Percentiles rank a stretch among this genome's conserved stretches.
phyloP scores from a whole-genome alignment of 1,139 yeast genomes.

The Kodamaea plutei region DNA sequence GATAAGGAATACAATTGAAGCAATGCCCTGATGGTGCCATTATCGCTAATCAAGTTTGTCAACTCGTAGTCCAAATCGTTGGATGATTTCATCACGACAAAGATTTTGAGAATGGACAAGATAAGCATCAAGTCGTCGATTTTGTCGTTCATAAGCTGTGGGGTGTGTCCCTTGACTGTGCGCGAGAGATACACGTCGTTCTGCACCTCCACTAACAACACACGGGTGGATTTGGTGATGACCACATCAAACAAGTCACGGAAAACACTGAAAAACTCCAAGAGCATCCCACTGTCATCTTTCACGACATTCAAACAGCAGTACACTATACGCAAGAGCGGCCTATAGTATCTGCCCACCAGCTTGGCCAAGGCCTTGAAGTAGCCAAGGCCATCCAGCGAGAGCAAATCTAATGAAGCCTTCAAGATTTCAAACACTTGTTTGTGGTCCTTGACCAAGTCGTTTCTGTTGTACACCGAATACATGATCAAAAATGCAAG shows the following conservation, averaged over 20 bases:
- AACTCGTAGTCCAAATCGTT: conserved; percentile 46
- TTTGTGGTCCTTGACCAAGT: conserved; percentile 23
- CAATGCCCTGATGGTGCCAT: conserved; percentile 60
- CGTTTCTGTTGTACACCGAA: conserved; percentile 32
- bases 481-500: conserved; percentile 63
- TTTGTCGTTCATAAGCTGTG: conserved; percentile 33
- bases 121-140: conserved; percentile 65
- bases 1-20: conserved; percentile 67
- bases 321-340: conserved; percentile 55
- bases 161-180: conserved; percentile 28
- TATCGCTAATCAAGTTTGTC: conserved; percentile 50
- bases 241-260: conserved; percentile 54
- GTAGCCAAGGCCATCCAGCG: conserved; percentile 46
- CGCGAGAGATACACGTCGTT: conserved; percentile 45
- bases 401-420: conserved; percentile 38
- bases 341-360: conserved; percentile 45
- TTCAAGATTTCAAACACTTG: conserved; percentile 37
- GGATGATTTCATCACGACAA: conserved; percentile 51
- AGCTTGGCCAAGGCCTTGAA: conserved; percentile 35
- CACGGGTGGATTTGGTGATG: conserved; percentile 56
- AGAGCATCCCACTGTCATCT: conserved; percentile 37
- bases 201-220: conserved; percentile 54
- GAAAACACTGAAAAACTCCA: conserved; percentile 49
- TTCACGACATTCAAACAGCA: conserved; percentile 45
- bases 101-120: conserved; percentile 57